Percentiles rank a stretch among this genome's conserved stretches.
phyloP scores from a whole-genome alignment of 352 stramenopile species.

The Phytophthora hybrid region DNA sequence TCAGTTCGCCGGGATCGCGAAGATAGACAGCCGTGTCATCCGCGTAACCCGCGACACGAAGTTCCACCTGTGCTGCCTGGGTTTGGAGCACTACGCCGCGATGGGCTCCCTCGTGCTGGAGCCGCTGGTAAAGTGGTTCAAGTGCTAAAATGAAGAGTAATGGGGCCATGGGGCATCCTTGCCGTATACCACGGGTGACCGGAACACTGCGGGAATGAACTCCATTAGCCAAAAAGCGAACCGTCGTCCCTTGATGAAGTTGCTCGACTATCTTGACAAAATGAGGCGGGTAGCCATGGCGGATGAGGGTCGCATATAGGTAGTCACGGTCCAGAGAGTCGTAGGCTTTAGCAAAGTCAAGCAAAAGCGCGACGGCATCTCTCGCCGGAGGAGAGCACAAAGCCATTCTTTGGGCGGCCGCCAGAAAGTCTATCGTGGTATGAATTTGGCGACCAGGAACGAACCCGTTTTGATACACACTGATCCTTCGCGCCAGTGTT shows the following conservation, averaged over 20 bases:
- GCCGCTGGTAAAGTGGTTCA: not conserved
- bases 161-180: not conserved
- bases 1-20: not conserved
- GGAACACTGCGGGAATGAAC: not conserved
- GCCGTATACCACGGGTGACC: not conserved
- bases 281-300: not conserved
- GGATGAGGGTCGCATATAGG: not conserved
- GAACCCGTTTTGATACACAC: not conserved
- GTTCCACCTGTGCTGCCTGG: too few relatives aligned
- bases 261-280: not conserved
- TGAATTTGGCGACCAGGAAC: not conserved
- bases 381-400: not conserved
- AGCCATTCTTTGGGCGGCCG: not conserved
- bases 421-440: not conserved
- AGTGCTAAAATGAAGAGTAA: not conserved
- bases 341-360: not conserved
- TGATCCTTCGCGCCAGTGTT: not conserved
- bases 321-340: not conserved
- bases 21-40: not conserved
- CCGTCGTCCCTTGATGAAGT: not conserved
- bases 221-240: not conserved
- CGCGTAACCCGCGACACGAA: not conserved
- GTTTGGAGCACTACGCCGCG: too few relatives aligned
- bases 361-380: not conserved
- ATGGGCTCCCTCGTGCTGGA: not conserved